Percentiles rank a stretch among this genome's conserved stretches.
These are phyloP conservation scores for Ophioceras dolichostomum DNA, from an alignment of 2,329 filamentous ascomycete species.

Conservation along the genomic window DNA sequence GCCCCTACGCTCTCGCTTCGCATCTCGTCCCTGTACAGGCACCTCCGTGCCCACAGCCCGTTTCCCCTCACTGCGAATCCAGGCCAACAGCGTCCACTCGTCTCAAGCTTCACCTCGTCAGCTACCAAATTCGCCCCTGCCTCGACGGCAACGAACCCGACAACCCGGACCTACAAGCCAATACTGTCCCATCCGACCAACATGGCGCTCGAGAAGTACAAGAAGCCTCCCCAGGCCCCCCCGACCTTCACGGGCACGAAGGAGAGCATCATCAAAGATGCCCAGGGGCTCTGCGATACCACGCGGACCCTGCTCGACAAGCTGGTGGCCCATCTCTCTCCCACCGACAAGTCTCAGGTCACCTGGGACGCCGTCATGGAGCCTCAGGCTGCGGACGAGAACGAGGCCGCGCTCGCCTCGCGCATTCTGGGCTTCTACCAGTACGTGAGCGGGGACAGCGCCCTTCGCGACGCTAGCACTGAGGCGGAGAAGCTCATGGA, in stretches of 20 bases:
- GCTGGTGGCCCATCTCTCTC: conserved; percentile 47
- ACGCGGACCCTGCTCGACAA: conserved; percentile 54
- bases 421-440: conserved; percentile 72
- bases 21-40: conserved; percentile 43
- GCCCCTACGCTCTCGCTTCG: conserved; percentile 45
- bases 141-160: conserved; percentile 14
- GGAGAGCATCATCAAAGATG: conserved; percentile 53
- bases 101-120: background rate
- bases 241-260: conserved; percentile 67
- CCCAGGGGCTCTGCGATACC: conserved; percentile 51
- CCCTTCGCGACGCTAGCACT: conserved; percentile 61
- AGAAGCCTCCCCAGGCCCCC: conserved; percentile 64
- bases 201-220: conserved; percentile 57
- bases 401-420: conserved; percentile 43
- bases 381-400: conserved; percentile 65
- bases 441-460: conserved; percentile 57
- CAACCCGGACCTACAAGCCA: conserved; percentile 19
- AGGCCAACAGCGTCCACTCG: background rate
- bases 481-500: conserved; percentile 66
- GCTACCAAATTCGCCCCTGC: background rate
- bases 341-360: conserved; percentile 35
- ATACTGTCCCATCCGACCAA: conserved; percentile 32
- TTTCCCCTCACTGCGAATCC: no score
- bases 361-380: conserved; percentile 42
- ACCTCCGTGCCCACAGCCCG: conserved; percentile 30